These are phyloP conservation scores for Trypanosoma platydactyli DNA, from an alignment of 208 protist genomes.

Conservation along the genomic window DNA sequence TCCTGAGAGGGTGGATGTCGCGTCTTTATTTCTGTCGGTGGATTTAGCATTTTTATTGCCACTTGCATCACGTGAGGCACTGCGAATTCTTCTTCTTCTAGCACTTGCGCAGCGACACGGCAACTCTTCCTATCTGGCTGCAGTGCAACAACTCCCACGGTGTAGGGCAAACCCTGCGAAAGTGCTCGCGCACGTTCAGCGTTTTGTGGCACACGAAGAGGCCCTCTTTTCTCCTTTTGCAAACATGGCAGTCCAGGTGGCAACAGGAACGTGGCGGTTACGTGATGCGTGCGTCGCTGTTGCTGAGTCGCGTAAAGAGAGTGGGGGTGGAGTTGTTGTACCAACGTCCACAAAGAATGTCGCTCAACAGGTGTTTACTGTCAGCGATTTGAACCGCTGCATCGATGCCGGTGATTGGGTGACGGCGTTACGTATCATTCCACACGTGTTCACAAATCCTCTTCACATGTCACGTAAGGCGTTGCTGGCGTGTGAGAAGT, in stretches of 20 bases:
- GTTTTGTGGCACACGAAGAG: constrained; percentile 13
- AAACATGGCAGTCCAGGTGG: not conserved
- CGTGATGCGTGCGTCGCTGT: constrained; percentile 17
- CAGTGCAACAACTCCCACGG: constrained; percentile 9
- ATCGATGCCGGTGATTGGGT: constrained; percentile 60
- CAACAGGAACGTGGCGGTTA: not conserved
- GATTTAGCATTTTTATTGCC: constrained; percentile 27
- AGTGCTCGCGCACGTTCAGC: constrained; percentile 6
- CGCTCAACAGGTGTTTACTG: not conserved
- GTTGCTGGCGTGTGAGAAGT: constrained; percentile 36
- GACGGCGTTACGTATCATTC: constrained; percentile 35
- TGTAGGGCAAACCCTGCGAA: constrained; percentile 3
- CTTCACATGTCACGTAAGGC: constrained; percentile 45
- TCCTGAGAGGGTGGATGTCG: not conserved
- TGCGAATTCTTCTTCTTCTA: constrained; percentile 26
- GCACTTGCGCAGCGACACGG: constrained; percentile 10
- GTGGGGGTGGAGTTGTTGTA: not conserved
- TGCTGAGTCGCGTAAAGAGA: not conserved
- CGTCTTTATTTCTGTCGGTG: not conserved
- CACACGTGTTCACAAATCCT: constrained; percentile 26
- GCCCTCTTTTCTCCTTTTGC: constrained; percentile 18
- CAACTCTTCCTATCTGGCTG: not conserved
- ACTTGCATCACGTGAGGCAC: constrained; percentile 21
- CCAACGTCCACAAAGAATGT: not conserved
- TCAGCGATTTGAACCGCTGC: constrained; percentile 34